Evolutionary conservation across 2,329 filamentous ascomycete species (phyloP), one percentile per base, ranked within the genome.

Genomic region (Ophiostoma perfectum): DNA sequence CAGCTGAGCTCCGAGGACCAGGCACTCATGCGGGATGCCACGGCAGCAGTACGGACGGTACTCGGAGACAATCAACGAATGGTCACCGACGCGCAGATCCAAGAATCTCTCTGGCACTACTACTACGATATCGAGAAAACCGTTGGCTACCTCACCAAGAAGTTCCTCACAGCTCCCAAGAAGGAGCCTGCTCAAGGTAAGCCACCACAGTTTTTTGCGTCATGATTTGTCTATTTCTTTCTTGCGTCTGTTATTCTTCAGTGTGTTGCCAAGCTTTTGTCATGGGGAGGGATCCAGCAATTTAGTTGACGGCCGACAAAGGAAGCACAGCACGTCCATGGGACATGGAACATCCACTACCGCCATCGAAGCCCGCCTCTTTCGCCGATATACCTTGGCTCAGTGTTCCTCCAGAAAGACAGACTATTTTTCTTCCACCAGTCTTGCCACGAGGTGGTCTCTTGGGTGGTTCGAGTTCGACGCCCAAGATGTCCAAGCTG

Each of bases 21-120:
- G 55, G 77, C 75, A 8, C 76, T 78, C 12, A 85, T 96, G 84
- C 83, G 84, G 52, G 78, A 85, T 52, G 89, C 88, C 66, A 92
- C 89, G 0, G 81, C 83, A 52, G 83, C 88, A 72, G 90, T 96
- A 47, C 84, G 86, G 69, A 81, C 82, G 70, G 83, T 84, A 8
- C 81, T 97, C n/a, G 89, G 87, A 6, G 77, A 80, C 9, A 82
- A 86, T 70, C 81, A 83, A 44, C 79, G 79, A 72, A 87, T 85
- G 70, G 82, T 89, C 73, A 84, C 82, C 47, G 79, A 77, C 63
- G 77, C 75, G 49, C 90, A 97, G 75, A 94, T 97, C 71, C 88
- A 96, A 76, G 94, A 98, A 70, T 86, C 93, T 0, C 79, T 99
- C 16, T 98, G 93, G 92, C 88, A 99, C 78, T 97, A 97, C 78